These are phyloP conservation scores for Brassica cretica DNA, from an alignment of 345 rosid species.

Conservation along the genomic window DNA sequence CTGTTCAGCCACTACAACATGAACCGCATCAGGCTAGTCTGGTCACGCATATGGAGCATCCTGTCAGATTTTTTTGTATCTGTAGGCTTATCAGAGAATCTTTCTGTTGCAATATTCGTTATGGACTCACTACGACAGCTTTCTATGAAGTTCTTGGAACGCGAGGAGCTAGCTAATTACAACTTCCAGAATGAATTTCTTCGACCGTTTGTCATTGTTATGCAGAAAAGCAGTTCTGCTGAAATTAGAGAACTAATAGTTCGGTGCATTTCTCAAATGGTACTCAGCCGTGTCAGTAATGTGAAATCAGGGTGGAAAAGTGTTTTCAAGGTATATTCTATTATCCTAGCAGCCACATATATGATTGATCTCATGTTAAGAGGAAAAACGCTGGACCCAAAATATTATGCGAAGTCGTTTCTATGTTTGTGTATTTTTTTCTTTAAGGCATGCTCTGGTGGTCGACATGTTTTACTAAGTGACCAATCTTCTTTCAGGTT, in stretches of 20 bases:
- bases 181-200: slow-evolving; percentile 96
- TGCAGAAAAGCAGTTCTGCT: slow-evolving; percentile 86
- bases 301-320: slow-evolving; percentile 99
- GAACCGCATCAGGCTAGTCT: slow-evolving; percentile 95
- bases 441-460: slow-evolving; percentile 5
- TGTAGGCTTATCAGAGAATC: slow-evolving; percentile 94
- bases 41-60: slow-evolving; percentile 96
- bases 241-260: slow-evolving; percentile 89
- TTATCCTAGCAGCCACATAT: slow-evolving; percentile 21
- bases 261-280: slow-evolving; percentile 97
- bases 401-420: slow-evolving; percentile 14
- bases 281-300: slow-evolving; percentile 81
- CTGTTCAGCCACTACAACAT: slow-evolving; percentile 90
- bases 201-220: slow-evolving; percentile 89
- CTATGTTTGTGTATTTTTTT: not conserved
- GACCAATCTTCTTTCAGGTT: slow-evolving; percentile 50
- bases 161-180: slow-evolving; percentile 95
- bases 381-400: not conserved
- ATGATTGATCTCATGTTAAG: slow-evolving; percentile 22
- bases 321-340: slow-evolving; percentile 75
- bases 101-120: slow-evolving; percentile 93
- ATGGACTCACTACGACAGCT: slow-evolving; percentile 98
- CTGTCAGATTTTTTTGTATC: slow-evolving; percentile 93
- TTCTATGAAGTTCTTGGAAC: slow-evolving; percentile 95
- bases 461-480: slow-evolving; percentile 27